These are phyloP conservation scores for Furcasterigmium furcatum DNA, from an alignment of 2,329 filamentous ascomycete genomes.

Conservation along the genomic window DNA sequence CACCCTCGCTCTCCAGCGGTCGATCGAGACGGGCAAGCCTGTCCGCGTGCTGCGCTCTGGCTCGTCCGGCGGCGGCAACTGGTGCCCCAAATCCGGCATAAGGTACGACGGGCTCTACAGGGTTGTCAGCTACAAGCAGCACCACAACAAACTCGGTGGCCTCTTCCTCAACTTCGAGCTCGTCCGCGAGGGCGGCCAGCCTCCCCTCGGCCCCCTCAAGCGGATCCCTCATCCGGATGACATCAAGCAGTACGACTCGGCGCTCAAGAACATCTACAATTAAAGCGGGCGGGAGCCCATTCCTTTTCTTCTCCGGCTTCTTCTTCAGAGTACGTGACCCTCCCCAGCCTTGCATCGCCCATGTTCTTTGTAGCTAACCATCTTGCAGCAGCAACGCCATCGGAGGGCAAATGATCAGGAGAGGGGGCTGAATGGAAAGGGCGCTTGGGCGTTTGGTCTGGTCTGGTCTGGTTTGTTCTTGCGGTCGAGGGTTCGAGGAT, in stretches of 20 bases:
- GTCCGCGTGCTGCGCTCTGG: constrained; percentile 26
- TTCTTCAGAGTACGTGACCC: too few species aligned
- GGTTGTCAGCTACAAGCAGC: constrained; percentile 8
- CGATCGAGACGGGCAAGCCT: constrained; percentile 6
- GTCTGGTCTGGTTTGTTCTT: too few species aligned
- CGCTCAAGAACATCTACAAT: too few species aligned
- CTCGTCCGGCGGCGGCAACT: background rate
- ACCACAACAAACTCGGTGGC: constrained; percentile 14
- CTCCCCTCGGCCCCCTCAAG: constrained; percentile 1
- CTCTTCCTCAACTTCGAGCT: constrained; percentile 10
- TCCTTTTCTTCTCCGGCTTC: too few species aligned
- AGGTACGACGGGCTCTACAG: constrained; percentile 33
- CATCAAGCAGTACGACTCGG: constrained; percentile 6
- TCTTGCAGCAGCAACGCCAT: too few species aligned
- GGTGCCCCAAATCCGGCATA: constrained; percentile 20
- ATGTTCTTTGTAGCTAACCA: too few species aligned
- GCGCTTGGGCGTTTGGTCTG: too few species aligned
- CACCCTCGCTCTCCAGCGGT: constrained; percentile 17
- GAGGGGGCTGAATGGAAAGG: too few species aligned
- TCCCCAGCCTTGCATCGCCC: too few species aligned
- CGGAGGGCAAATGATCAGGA: too few species aligned
- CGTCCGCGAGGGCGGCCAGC: constrained; percentile 4
- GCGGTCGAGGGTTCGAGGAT: too few species aligned
- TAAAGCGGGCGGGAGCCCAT: constrained; percentile 6
- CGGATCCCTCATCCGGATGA: constrained; percentile 6